Conservation (phyloP, 768 basidiomycete species). For the Xerocomus spinulosus region DNA sequence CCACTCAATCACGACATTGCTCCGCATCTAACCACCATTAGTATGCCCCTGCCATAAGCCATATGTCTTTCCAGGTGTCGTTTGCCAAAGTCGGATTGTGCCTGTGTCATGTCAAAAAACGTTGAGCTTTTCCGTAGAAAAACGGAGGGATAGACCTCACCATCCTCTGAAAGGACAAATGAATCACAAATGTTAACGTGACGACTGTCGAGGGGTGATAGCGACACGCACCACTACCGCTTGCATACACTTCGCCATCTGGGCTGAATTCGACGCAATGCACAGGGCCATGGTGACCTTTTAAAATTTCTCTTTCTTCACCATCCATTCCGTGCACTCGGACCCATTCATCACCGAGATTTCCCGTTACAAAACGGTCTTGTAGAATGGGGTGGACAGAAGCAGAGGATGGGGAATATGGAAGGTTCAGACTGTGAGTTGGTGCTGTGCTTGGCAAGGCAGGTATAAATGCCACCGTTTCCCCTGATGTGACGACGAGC, state of each 20-base stretch:
- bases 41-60: constrained; percentile 79
- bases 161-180: constrained; percentile 55
- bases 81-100: constrained; percentile 96
- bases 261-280: constrained; percentile 92
- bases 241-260: constrained; percentile 96
- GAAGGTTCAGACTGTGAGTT: constrained; percentile 72
- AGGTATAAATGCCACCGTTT: constrained; percentile 88
- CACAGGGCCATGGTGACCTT: constrained; percentile 97
- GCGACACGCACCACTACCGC: constrained; percentile 78
- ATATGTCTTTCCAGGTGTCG: constrained; percentile 88
- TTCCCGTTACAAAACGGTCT: constrained; percentile 92
- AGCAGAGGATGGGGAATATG: constrained; percentile 88
- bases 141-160: constrained; percentile 36
- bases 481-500: constrained; percentile 87
- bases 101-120: constrained; percentile 41
- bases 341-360: constrained; percentile 91
- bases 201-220: constrained; percentile 8
- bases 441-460: constrained; percentile 57
- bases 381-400: constrained; percentile 88
- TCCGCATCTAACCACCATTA: constrained; percentile 37
- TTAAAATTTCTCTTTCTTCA: constrained; percentile 84
- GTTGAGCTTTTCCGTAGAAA: constrained; percentile 2
- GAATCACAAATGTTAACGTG: constrained; percentile 4
- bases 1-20: constrained; percentile 4
- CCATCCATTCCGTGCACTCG: constrained; percentile 88